Percentiles rank a stretch among this genome's conserved stretches.
These are phyloP conservation scores for Botryosphaeria agaves DNA, from an alignment of 2,329 filamentous ascomycete genomes.

Conservation along the genomic window DNA sequence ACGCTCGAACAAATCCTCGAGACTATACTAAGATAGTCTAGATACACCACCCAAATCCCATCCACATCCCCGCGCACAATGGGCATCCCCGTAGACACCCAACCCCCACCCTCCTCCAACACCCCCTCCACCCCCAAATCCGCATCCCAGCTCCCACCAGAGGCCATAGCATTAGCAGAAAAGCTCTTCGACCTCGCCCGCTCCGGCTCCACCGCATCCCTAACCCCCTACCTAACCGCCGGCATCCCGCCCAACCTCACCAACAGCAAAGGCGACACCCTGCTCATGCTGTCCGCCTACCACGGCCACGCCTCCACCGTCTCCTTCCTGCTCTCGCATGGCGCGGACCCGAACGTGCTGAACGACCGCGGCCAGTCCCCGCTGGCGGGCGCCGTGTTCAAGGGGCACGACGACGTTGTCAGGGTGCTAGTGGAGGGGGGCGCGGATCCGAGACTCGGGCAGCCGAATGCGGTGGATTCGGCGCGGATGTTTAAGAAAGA, in stretches of 20 bases:
- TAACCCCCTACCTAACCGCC: constrained; percentile 45
- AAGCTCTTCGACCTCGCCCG: constrained; percentile 52
- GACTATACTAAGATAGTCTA: too few relatives aligned
- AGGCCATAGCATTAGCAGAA: constrained; percentile 46
- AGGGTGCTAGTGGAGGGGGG: constrained; percentile 28
- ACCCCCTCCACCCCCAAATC: constrained; percentile 2
- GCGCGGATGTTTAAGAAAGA: constrained; percentile 29
- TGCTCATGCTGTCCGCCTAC: constrained; percentile 59
- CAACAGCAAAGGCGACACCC: constrained; percentile 56
- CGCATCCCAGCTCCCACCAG: constrained; percentile 34
- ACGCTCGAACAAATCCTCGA: too few relatives aligned
- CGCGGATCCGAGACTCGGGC: constrained; percentile 22
- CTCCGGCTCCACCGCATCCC: constrained; percentile 36
- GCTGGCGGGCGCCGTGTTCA: constrained; percentile 56
- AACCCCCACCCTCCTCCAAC: constrained; percentile 3
- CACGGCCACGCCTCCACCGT: constrained; percentile 47
- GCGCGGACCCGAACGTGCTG: constrained; percentile 48
- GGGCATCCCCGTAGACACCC: not conserved
- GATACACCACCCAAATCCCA: too few relatives aligned
- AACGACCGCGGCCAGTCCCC: constrained; percentile 54
- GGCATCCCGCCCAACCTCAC: constrained; percentile 54
- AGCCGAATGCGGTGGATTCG: constrained; percentile 27
- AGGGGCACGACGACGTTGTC: constrained; percentile 48
- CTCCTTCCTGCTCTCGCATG: constrained; percentile 40
- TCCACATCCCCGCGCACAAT: not conserved